Conservation (phyloP, 1,284 basidiomycete genomes). For the Leccinum ponderosum region DNA sequence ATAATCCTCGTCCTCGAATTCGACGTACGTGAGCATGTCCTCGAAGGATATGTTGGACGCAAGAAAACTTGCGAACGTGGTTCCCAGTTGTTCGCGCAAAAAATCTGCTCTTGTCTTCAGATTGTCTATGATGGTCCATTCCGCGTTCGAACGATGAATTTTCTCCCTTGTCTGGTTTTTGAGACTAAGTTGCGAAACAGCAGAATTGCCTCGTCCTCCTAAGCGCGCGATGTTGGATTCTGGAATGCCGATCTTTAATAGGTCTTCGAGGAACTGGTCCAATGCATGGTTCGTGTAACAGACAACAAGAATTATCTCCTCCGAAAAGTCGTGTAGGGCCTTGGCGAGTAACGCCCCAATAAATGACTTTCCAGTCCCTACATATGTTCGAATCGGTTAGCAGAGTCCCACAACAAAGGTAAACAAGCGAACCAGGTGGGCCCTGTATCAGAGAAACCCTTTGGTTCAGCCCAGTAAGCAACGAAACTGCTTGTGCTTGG, state of each 20-base stretch:
- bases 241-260: conserved; percentile 60
- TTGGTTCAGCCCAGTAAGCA: conserved; percentile 54
- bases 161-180: conserved; percentile 29
- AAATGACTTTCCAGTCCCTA: conserved; percentile 70
- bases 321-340: conserved; percentile 46
- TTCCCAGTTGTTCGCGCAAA: conserved; percentile 23
- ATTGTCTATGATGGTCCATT: conserved; percentile 44
- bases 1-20: conserved; percentile 45
- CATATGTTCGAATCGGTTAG: not conserved
- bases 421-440: conserved; percentile 52
- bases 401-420: not conserved
- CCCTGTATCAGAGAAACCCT: conserved; percentile 62
- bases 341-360: conserved; percentile 64
- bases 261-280: conserved; percentile 61
- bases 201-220: conserved; percentile 51
- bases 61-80: conserved; percentile 24
- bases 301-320: conserved; percentile 55
- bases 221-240: conserved; percentile 46
- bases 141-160: conserved; percentile 26
- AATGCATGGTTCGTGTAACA: conserved; percentile 71
- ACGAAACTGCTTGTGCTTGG: conserved; percentile 47
- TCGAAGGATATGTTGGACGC: conserved; percentile 17
- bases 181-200: conserved; percentile 45
- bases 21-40: conserved; percentile 42
- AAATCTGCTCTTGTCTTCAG: conserved; percentile 29